Evolutionary conservation across 176 grass and related monocot species (phyloP).

Genomic region (Hordeum vulgare): MorexV3_pseudomolecules_assembly NC_058522.1:280511193-280511692

Average conservation of each 20-base stretch:
- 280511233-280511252: neutral
- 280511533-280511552: constrained; percentile 99
- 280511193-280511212: neutral
- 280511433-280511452: neutral
- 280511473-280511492: constrained; percentile 82
- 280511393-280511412: constrained; percentile 46
- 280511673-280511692: neutral
- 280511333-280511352: constrained; percentile 98
- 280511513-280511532: constrained; percentile 94
- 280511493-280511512: constrained; percentile 96
- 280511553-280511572: constrained; percentile 4
- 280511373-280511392: constrained; percentile 98
- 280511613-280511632: neutral
- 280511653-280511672: neutral
- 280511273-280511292: neutral
- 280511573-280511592: constrained; percentile 8
- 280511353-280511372: constrained; percentile 97
- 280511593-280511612: neutral
- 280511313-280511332: constrained; percentile 96
- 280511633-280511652: neutral
- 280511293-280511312: constrained; percentile 96
- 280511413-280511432: constrained; percentile 1
- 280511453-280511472: neutral
- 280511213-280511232: neutral
- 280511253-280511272: neutral